Base-by-base conservation (phyloP, 2,329 filamentous ascomycete species). In the Colletotrichum orbiculare region DNA sequence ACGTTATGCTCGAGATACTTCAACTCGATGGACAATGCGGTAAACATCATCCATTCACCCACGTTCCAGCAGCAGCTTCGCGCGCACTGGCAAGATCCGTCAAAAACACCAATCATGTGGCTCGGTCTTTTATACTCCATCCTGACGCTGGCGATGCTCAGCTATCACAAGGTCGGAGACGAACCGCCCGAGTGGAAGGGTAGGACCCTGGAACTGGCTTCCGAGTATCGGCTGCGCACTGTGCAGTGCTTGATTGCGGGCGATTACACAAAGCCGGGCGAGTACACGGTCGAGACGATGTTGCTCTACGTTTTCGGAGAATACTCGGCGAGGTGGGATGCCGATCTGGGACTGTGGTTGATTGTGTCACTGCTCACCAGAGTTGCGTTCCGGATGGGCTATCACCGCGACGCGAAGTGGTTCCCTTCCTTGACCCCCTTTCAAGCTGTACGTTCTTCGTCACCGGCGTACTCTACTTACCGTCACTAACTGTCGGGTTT, bases 1-100 rank as follows among this genome's bases (percentile, higher is more conserved):
- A 89, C 93, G 33, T 83, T 98, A 15, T 91, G 97, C 67, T 90
- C 90, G 67, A 89, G 95, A 66, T 99, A 96, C 74, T 97, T 98
- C 82, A 95, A 95, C 74, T 95, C 91, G 0, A 85, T 89, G 78
- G 88, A 90, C 68, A 87, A 87, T 43, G 84, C 86, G n/a, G 87
- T 89, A 74, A 89, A 88, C 73, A 89, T 96, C 69, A 86, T 96
- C 54, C 93, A 96, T 72, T 89, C 89, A 0, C 94, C 94, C 10
- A 94, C 93, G 0, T 97, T 97, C 72, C 89, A 95, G 72, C 87
- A 90, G 71, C 87, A 92, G 75, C 81, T 92, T 6, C 82, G 82
- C 35, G 77, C 75, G 8, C 86, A 89, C 73, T 95, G 91, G 91
- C 80, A 89, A 71, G 88, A 90, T 71, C 91, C 92, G 0, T 85